Evolutionary conservation across 805 yeast genomes (phyloP), one percentile per base, ranked within the genome.

Genomic region (Lipomyces sp.): DNA sequence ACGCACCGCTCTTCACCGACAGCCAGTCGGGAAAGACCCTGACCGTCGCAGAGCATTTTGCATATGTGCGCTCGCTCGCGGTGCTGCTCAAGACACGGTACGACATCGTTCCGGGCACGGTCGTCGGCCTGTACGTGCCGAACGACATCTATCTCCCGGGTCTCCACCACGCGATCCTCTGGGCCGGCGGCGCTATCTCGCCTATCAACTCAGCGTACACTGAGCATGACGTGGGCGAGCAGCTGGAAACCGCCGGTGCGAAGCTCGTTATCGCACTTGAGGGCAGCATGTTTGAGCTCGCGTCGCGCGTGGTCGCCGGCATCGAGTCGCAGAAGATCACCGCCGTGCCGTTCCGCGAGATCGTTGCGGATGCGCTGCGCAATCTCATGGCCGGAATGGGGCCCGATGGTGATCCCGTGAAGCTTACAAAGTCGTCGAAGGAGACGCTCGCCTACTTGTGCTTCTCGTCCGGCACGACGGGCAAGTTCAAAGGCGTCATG

Each of bases 401-500:
- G 2, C 29, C 29, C 11, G 35, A 6, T 6, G 55, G 55, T 8
- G 43, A 46, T 33, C 51, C 51, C 21, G 33, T 39, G 7, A 44
- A 47, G 19, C 48, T 51, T 16, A 26, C 36, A 10, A 21, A 28
- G 5, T 40, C 55, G 2, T 32, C 55, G 7, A n/a, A n/a, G 4
- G 40, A 47, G 18, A 42, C 49, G n/a, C 24, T 55, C 22, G 67
- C 67, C 18, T 63, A 61, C 42, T 56, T 61, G 29, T 61, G 65
- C 48, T 63, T 58, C 49, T 58, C 65, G 14, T 60, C 64, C 7
- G 67, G 67, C 11, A 66, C 71, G 19, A 64, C 68, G n/a, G 90
- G 93, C 49, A 77, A 82, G 38, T 87, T 91, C 55, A 86, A 85
- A 70, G 91, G 91, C 61, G 91, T 83, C 23, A 79, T 81, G 28